phyloP scores from a whole-genome alignment of 2,329 filamentous ascomycete species.

The Botryotinia convoluta region DNA sequence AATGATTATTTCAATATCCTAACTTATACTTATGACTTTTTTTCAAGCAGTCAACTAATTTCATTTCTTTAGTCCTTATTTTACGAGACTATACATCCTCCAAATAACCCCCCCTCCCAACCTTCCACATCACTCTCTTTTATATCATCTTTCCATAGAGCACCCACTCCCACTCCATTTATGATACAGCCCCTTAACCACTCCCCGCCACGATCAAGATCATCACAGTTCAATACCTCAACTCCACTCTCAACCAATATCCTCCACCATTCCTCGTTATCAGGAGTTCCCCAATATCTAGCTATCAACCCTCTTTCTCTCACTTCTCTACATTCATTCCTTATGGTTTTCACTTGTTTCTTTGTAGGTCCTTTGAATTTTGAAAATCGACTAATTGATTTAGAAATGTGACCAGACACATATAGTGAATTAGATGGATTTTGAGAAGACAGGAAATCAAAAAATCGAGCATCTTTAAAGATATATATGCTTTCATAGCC shows the following conservation, averaged over 20 bases:
- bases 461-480: constrained; percentile 49
- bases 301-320: constrained; percentile 41
- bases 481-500: constrained; percentile 44
- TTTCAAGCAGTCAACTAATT: not conserved
- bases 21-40: too few relatives aligned
- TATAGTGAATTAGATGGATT: constrained; percentile 33
- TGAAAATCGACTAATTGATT: constrained; percentile 25
- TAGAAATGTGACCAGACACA: constrained; percentile 24
- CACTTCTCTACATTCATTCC: constrained; percentile 35
- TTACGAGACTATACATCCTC: not conserved
- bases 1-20: too few relatives aligned
- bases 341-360: constrained; percentile 30
- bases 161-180: not conserved
- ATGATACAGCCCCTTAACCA: constrained; percentile 7
- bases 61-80: not conserved
- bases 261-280: constrained; percentile 43
- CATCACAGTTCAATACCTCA: constrained; percentile 46
- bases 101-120: not conserved
- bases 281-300: constrained; percentile 45
- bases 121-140: constrained; percentile 7
- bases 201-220: constrained; percentile 9
- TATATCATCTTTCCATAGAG: not conserved
- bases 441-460: constrained; percentile 15
- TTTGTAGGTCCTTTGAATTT: constrained; percentile 14
- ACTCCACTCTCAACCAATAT: constrained; percentile 39